phyloP scores from a whole-genome alignment of 2,329 filamentous ascomycete genomes.

The Bipolaris oryzae region DNA sequence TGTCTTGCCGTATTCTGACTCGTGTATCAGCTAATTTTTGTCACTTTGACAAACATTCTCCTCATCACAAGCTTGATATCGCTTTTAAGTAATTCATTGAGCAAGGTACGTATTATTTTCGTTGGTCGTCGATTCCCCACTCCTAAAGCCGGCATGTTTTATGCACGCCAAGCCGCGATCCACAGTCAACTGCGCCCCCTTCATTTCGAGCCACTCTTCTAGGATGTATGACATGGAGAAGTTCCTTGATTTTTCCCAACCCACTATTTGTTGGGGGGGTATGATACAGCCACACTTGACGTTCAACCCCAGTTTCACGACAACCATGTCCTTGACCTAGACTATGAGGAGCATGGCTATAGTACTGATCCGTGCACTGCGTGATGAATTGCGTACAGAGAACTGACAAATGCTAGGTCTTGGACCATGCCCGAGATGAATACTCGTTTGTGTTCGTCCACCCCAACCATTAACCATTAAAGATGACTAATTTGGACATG shows the following conservation, averaged over 20 bases:
- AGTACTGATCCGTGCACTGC: not conserved
- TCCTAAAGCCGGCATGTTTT: conserved; percentile 15
- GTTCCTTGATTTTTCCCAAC: conserved; percentile 5
- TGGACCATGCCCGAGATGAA: conserved; percentile 71
- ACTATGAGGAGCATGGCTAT: not conserved
- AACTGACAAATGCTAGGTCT: conserved; percentile 54
- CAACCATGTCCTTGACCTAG: conserved; percentile 1
- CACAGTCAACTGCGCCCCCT: conserved; percentile 28
- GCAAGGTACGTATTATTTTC: conserved; percentile 54
- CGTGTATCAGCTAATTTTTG: conserved; percentile 66
- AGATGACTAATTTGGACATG: conserved; percentile 65
- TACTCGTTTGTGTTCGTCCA: conserved; percentile 75
- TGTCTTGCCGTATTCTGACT: conserved; percentile 34
- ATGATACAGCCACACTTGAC: conserved; percentile 12
- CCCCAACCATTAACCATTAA: conserved; percentile 31
- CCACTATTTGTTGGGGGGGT: not conserved
- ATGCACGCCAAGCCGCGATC: conserved; percentile 25
- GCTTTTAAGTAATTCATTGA: conserved; percentile 77
- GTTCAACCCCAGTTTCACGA: conserved; percentile 1
- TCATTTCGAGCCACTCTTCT: conserved; percentile 17
- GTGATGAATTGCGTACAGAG: conserved; percentile 41
- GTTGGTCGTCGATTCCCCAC: conserved; percentile 26
- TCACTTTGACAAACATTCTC: conserved; percentile 77
- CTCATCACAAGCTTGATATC: conserved; percentile 79
- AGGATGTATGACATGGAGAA: not conserved